A percentile compares a stretch with the other conserved stretches of the same genome.
Conservation (phyloP, 2,329 filamentous ascomycete species). For the Aureobasidium mangrovei region DNA sequence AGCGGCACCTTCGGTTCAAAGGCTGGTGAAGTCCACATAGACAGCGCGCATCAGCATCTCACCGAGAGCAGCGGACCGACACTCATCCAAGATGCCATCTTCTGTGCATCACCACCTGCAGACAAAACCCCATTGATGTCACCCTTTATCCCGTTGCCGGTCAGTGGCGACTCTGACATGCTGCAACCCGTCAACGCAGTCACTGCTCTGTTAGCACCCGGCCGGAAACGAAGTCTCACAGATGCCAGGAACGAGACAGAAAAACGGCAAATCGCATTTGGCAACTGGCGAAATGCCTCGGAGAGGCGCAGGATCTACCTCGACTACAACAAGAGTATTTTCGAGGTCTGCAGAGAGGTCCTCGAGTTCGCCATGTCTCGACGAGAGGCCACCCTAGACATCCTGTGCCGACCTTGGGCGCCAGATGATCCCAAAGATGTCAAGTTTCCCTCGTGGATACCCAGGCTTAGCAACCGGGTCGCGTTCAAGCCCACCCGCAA, state of each 20-base stretch:
- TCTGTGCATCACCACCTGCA: not conserved
- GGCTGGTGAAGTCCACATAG: not conserved
- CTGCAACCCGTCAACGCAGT: not conserved
- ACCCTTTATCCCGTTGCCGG: not conserved
- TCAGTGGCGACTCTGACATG: not conserved
- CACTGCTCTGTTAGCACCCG: not conserved
- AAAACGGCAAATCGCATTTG: not conserved
- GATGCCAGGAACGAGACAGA: not conserved
- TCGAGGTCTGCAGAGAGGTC: slow-evolving; percentile 13
- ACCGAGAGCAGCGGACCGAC: not conserved
- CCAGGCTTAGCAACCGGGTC: not conserved
- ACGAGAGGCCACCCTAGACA: slow-evolving; percentile 5
- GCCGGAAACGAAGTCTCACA: not conserved
- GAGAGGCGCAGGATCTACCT: slow-evolving; percentile 6
- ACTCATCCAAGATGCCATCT: not conserved
- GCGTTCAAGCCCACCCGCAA: not conserved
- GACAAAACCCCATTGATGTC: not conserved
- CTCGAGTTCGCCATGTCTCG: slow-evolving; percentile 9
- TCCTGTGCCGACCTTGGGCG: slow-evolving; percentile 14
- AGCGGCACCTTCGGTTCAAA: not conserved
- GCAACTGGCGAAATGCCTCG: not conserved
- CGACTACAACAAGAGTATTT: slow-evolving; percentile 13
- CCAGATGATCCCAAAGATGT: not conserved
- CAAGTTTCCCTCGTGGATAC: slow-evolving; percentile 10
- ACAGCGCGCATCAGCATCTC: not conserved